phyloP scores from a whole-genome alignment of 306 rosid genomes.

The Cajanus cajan region DNA sequence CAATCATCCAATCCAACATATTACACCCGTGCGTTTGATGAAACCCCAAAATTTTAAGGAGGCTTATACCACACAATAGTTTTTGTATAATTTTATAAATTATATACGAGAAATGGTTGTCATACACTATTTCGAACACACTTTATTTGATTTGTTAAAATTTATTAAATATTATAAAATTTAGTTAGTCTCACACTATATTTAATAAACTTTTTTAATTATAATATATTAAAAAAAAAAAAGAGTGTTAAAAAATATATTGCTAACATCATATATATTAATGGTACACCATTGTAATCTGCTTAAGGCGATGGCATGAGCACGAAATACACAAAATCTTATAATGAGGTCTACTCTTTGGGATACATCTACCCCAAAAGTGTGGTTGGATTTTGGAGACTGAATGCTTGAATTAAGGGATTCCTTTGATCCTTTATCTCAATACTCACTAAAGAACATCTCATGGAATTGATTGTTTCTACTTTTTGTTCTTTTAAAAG shows the following conservation, averaged over 20 bases:
- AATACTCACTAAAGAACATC: constrained; percentile 5
- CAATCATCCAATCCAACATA: constrained; percentile 26
- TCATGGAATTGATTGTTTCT: constrained; percentile 24
- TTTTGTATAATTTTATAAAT: constrained; percentile 22
- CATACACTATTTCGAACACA: too few relatives aligned
- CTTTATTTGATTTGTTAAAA: too few relatives aligned
- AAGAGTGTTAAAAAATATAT: too few relatives aligned
- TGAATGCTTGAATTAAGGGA: constrained; percentile 37
- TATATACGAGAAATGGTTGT: neutral
- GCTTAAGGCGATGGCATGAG: constrained; percentile 34
- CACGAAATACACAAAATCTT: constrained; percentile 19
- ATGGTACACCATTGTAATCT: neutral
- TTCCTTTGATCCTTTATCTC: constrained; percentile 23
- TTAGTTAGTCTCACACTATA: too few relatives aligned
- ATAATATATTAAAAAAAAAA: too few relatives aligned
- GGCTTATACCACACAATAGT: constrained; percentile 8
- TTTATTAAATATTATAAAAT: too few relatives aligned
- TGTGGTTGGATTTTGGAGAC: constrained; percentile 27
- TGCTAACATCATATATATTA: too few relatives aligned
- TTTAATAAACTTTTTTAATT: too few relatives aligned
- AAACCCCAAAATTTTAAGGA: neutral
- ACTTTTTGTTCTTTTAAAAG: constrained; percentile 33
- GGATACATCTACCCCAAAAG: constrained; percentile 31
- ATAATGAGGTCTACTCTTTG: constrained; percentile 40
- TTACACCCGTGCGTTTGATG: constrained; percentile 34